These are phyloP conservation scores for Dendryphion nanum DNA, from an alignment of 2,329 filamentous ascomycete species.

Conservation along the genomic window DNA sequence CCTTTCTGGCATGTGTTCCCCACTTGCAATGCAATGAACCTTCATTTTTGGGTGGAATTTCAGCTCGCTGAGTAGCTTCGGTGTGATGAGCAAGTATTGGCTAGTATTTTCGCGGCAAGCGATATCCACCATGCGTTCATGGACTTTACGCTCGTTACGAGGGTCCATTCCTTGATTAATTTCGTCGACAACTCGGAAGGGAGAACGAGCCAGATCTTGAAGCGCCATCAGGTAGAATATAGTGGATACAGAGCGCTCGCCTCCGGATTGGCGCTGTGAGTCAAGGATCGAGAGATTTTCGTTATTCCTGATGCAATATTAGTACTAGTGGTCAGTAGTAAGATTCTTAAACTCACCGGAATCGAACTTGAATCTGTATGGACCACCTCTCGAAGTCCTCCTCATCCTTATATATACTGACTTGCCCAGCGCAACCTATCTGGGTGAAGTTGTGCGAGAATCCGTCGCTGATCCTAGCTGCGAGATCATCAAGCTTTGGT, in stretches of 20 bases:
- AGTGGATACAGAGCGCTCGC: slow-evolving; percentile 92
- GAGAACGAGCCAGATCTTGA: slow-evolving; percentile 87
- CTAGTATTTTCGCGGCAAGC: slow-evolving; percentile 75
- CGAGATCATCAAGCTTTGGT: slow-evolving; percentile 73
- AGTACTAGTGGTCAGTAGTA: slow-evolving; percentile 1
- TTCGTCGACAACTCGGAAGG: slow-evolving; percentile 97
- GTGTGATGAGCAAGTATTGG: slow-evolving; percentile 95
- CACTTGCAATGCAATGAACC: slow-evolving; percentile 89
- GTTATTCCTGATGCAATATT: slow-evolving; percentile 46
- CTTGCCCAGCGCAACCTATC: slow-evolving; percentile 91
- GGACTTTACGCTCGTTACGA: slow-evolving; percentile 95
- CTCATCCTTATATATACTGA: slow-evolving; percentile 80
- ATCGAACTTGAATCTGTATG: slow-evolving; percentile 91
- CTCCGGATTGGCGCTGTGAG: slow-evolving; percentile 91
- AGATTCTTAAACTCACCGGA: slow-evolving; percentile 61
- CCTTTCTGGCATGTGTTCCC: slow-evolving; percentile 58
- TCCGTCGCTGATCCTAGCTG: slow-evolving; percentile 80
- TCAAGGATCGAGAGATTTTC: slow-evolving; percentile 84
- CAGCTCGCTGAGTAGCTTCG: slow-evolving; percentile 83
- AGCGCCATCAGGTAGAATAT: slow-evolving; percentile 99
- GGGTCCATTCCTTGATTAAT: slow-evolving; percentile 99
- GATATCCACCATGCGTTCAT: slow-evolving; percentile 97
- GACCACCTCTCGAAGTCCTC: slow-evolving; percentile 93
- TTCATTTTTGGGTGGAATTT: slow-evolving; percentile 90
- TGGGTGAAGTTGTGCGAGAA: slow-evolving; percentile 92